Conservation (phyloP, 2,329 filamentous ascomycete genomes). For the Fusarium oxysporum region DNA sequence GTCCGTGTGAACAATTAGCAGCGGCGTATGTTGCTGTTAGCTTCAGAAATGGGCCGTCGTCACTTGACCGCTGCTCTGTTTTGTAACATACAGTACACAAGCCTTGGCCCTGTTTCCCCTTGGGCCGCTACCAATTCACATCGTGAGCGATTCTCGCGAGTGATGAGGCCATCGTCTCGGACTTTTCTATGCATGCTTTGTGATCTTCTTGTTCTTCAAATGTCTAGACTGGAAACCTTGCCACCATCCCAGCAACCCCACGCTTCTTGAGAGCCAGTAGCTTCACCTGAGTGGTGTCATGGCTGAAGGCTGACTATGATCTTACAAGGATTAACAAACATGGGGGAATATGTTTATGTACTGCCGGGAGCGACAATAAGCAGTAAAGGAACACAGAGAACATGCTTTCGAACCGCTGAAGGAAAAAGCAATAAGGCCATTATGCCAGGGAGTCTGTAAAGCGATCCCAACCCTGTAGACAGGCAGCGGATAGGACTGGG, state of each 20-base stretch:
- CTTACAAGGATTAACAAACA: slow-evolving; percentile 25
- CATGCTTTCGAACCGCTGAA: slow-evolving; percentile 22
- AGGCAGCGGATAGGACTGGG: slow-evolving; percentile 12
- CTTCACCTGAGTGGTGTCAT: slow-evolving; percentile 39
- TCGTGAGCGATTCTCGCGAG: slow-evolving; percentile 34
- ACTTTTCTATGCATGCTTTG: slow-evolving; percentile 22
- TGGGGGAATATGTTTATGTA: slow-evolving; percentile 8
- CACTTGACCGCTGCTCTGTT: slow-evolving; percentile 45
- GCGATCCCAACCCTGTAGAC: slow-evolving; percentile 25
- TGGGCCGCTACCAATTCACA: slow-evolving; percentile 42
- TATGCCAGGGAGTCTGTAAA: slow-evolving; percentile 30
- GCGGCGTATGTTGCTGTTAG: slow-evolving; percentile 35
- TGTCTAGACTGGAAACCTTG: slow-evolving; percentile 33
- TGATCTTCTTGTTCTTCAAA: slow-evolving; percentile 38
- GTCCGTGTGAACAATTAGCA: slow-evolving; percentile 33
- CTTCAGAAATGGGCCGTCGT: slow-evolving; percentile 39
- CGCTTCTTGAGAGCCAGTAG: slow-evolving; percentile 39
- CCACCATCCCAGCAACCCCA: slow-evolving; percentile 44
- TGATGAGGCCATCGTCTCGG: slow-evolving; percentile 45
- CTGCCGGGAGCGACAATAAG: slow-evolving; percentile 34
- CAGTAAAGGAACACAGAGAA: slow-evolving; percentile 24
- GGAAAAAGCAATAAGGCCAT: slow-evolving; percentile 31
- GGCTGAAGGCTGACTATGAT: slow-evolving; percentile 32
- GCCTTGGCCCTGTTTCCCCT: slow-evolving; percentile 26
- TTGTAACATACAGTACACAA: slow-evolving; percentile 20